phyloP scores from a whole-genome alignment of 1,284 basidiomycete genomes.

The Puccinia horiana region DNA sequence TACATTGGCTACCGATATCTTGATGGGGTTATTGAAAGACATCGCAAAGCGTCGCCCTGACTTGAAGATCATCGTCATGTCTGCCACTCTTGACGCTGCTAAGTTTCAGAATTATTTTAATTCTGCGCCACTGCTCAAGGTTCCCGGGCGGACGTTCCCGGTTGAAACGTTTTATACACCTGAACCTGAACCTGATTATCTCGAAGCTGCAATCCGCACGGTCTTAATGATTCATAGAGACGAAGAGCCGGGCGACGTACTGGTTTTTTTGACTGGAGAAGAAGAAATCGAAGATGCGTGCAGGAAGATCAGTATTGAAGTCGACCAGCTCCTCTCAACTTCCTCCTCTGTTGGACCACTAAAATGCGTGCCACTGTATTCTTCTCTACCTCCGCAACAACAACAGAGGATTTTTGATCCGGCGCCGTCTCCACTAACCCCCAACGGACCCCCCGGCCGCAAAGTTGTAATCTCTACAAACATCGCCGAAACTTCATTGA shows the following conservation, averaged over 20 bases:
- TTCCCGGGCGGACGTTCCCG: conserved; percentile 92
- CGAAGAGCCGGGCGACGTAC: conserved; percentile 87
- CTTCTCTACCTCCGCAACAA: conserved; percentile 85
- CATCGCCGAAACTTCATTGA: conserved; percentile 95
- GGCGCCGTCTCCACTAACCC: conserved; percentile 68
- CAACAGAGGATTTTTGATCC: conserved; percentile 94
- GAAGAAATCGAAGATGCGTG: conserved; percentile 98
- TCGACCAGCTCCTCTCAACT: conserved; percentile 74
- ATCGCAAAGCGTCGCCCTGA: conserved; percentile 80
- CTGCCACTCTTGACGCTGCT: conserved; percentile 90
- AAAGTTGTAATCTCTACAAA: conserved; percentile 96
- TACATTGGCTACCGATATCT: conserved; percentile 94
- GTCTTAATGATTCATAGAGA: conserved; percentile 97
- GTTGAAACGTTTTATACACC: conserved; percentile 95
- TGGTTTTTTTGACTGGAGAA: conserved; percentile 95
- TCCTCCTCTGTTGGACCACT: conserved; percentile 71
- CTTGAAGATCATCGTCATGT: conserved; percentile 98
- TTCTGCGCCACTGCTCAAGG: conserved; percentile 85
- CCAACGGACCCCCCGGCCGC: conserved; percentile 77
- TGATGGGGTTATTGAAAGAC: conserved; percentile 83
- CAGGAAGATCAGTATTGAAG: conserved; percentile 85
- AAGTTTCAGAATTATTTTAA: conserved; percentile 96
- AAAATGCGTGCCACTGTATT: conserved; percentile 87
- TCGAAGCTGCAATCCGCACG: conserved; percentile 93
- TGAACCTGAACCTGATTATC: conserved; percentile 92